phyloP scores from a whole-genome alignment of 2,329 filamentous ascomycete species.

The Teratosphaeria pseudoeucalypti region DNA sequence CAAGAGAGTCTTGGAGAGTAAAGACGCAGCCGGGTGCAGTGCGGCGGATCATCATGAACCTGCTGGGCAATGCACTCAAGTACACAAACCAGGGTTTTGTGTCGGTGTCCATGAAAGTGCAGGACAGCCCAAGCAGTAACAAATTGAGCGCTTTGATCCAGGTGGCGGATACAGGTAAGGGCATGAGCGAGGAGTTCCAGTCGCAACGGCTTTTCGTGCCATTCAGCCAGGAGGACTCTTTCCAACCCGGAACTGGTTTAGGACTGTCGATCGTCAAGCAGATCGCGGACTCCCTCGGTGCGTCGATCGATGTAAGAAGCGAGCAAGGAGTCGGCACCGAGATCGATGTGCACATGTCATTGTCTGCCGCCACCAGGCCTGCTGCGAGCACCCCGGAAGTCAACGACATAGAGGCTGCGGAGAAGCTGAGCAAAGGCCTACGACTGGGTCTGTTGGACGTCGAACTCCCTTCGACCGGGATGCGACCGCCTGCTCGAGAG shows the following conservation, averaged over 20 bases:
- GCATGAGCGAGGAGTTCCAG: slow-evolving; percentile 53
- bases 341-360: slow-evolving; percentile 10
- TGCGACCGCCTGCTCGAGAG: neutral
- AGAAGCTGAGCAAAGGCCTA: neutral
- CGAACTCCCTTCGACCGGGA: neutral
- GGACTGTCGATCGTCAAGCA: slow-evolving; percentile 52
- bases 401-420: neutral
- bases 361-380: neutral
- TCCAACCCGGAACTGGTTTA: slow-evolving; percentile 51
- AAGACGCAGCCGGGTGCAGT: slow-evolving; percentile 36
- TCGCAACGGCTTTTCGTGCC: slow-evolving; percentile 50
- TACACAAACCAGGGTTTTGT: slow-evolving; percentile 35
- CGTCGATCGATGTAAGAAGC: slow-evolving; percentile 47
- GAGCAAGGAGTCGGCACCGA: slow-evolving; percentile 31
- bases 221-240: slow-evolving; percentile 52
- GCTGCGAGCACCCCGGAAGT: neutral
- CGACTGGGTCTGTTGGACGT: slow-evolving; percentile 15
- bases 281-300: slow-evolving; percentile 50
- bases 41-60: slow-evolving; percentile 37
- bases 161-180: slow-evolving; percentile 53
- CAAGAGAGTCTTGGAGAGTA: slow-evolving; percentile 32
- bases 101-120: slow-evolving; percentile 24
- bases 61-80: slow-evolving; percentile 39
- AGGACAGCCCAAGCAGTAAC: slow-evolving; percentile 10
- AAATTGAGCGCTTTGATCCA: slow-evolving; percentile 12